Percentiles rank a stretch among this genome's conserved stretches.
Conservation (phyloP, 2,329 filamentous ascomycete species). For the Aspergillus ochraceus region DNA sequence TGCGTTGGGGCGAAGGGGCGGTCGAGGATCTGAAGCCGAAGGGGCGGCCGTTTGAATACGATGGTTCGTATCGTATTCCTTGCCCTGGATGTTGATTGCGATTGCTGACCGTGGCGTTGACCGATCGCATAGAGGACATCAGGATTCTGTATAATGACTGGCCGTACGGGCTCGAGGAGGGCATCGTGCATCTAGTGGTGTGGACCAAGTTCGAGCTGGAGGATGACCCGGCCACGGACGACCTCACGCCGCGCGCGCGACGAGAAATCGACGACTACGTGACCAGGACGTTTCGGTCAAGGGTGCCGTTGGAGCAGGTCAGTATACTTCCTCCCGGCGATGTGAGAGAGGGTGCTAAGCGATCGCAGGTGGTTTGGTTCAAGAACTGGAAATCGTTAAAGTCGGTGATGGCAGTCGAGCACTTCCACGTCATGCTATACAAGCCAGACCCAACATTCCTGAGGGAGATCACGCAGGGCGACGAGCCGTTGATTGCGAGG, state of each 20-base stretch:
- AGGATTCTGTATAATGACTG: slow-evolving; percentile 87
- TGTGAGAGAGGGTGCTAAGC: slow-evolving; percentile 1
- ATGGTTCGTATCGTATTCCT: slow-evolving; percentile 28
- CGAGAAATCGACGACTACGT: slow-evolving; percentile 71
- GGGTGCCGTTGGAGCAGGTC: slow-evolving; percentile 44
- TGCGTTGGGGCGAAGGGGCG: slow-evolving; percentile 63
- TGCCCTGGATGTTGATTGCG: background rate
- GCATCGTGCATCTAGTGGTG: slow-evolving; percentile 81
- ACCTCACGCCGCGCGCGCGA: slow-evolving; percentile 65
- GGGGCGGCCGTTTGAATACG: slow-evolving; percentile 33
- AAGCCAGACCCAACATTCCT: slow-evolving; percentile 71
- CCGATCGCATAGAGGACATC: slow-evolving; percentile 53
- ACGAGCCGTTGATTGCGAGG: slow-evolving; percentile 64
- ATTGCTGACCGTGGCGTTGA: background rate
- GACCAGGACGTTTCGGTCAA: slow-evolving; percentile 60
- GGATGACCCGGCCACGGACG: slow-evolving; percentile 65
- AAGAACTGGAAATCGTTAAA: slow-evolving; percentile 88
- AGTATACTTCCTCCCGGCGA: slow-evolving; percentile 10
- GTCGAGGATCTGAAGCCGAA: slow-evolving; percentile 35
- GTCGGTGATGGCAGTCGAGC: slow-evolving; percentile 82
- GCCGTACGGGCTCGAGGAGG: slow-evolving; percentile 81
- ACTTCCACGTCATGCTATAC: slow-evolving; percentile 92
- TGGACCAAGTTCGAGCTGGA: slow-evolving; percentile 88
- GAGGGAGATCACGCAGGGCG: slow-evolving; percentile 68
- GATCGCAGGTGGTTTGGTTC: slow-evolving; percentile 73